Evolutionary conservation across 495 filamentous ascomycete species (phyloP), one percentile per base, ranked within the genome.

Genomic region (Neurospora tetrasperma): DNA sequence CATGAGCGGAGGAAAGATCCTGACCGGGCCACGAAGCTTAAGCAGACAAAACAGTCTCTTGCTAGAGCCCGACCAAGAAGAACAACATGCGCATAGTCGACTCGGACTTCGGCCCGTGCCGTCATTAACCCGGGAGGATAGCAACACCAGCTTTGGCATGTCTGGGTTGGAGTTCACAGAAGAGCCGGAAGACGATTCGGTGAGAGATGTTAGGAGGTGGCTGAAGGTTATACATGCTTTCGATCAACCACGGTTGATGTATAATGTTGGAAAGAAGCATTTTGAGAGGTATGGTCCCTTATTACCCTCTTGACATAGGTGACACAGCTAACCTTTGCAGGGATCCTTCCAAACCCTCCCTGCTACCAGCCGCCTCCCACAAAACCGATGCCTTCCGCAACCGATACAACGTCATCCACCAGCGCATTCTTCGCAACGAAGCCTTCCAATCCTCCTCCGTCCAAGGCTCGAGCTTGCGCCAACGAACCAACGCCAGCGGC

Each of bases 401-500:
- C 79, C 87, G 94, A 66, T 97, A 95, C 79, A 91, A 97, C 74
- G 84, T 98, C 44, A 88, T 98, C 40, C 92, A 98, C 78, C 94
- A 97, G 76, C 89, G 96, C 7, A 87, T 98, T 16, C 86, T 98
- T 14, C 90, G 96, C 42, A 97, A 97, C 78, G 95, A 98, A 78
- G 88, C 93, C 10, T 99, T 98, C 76, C 95, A 98, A 77, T 88
- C 90, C 16, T 91, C 94, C 4, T 85, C 91, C 27, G 88, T 92
- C 69, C 82, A 84, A 18, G 84, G 82, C 9, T 82, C 85, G 5
- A 83, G 85, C 2, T 76, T 86, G n/a, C 85, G 85, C 75, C 83
- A 88, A 20, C 87, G 89, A 20, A 82, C 83, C 3, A 89, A 88
- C n/a, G 85, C 84, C 59, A 83, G 78, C 31, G 71, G 74, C 2